Evolutionary conservation across 2,329 filamentous ascomycete species (phyloP), one percentile per base, ranked within the genome.

Genomic region (Colletotrichum graminicola): DNA sequence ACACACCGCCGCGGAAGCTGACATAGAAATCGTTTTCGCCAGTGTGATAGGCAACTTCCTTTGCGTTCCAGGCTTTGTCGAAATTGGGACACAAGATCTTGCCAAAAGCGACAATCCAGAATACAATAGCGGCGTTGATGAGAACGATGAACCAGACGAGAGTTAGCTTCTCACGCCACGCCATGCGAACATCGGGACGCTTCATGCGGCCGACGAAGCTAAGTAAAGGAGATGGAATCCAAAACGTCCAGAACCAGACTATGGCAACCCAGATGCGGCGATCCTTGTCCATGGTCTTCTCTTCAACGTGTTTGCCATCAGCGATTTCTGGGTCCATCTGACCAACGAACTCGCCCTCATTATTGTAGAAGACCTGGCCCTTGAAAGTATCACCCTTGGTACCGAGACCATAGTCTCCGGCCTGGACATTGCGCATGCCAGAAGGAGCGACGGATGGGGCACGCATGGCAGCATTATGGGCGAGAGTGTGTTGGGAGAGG

Each of bases 101-200:
- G 43, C 95, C 95, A 76, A 99, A 96, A 49, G 84, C 89, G 74
- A 98, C 88, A 76, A 99, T 98, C 88, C 94, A 97, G 83, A 99
- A 99, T 69, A 98, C 86, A 73, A 99, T 89, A 36, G 89, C 78
- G 49, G 79, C 94, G 81, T 99, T 99, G 75, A 97, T 82, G 16
- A 99, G 76, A 39, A 93, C 79, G 75, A 99, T 98, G 63, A 97
- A 77, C 70, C 93, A 85, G 57, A 95, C 90, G 14, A 99, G 85
- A 0, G 96, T 92, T 14, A 99, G 62, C 82, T 99, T 99, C 78
- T 99, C 96, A 81, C 96, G 90, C 96, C 96, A 99, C 0, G 96
- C 96, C 90, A 98, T 93, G 34, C 96, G 93, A 11, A 99, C 94
- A 82, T 99, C 96, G 1, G 95, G 96, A 66, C 96, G 91, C 83